Evolutionary conservation across 1,284 basidiomycete genomes (phyloP), one percentile per base, ranked within the genome.

Genomic region (Cryptococcus jaspeensis): DNA sequence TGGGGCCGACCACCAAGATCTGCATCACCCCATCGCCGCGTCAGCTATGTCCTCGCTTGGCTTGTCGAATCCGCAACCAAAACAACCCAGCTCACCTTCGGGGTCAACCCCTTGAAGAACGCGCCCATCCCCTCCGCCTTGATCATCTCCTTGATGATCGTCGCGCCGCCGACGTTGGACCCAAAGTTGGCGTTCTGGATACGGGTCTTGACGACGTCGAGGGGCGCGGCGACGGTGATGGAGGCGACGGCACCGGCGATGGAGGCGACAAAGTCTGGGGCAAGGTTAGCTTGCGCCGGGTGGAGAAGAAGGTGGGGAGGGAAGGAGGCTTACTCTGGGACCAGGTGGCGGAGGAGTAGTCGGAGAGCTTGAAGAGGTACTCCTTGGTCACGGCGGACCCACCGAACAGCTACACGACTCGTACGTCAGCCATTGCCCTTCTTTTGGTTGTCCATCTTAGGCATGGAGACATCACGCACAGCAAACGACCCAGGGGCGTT

Each of bases 131-230:
- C 95, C 79, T 99, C 95, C 61, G 91, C 85, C 77, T 85, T 87
- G 73, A 98, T 75, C 68, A 99, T 83, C 44, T 98, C 95, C 74
- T 84, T 86, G 63, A 98, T 81, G 54, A 98, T 90, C 1, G 86
- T 86, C 51, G 88, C 69, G n/a, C 96, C 95, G 39, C 86, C 84
- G 37, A 82, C 89, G 73, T 93, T 92, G 55, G 82, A 84, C 80
- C 95, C 91, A 74, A 99, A 99, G 83, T 97, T 96, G 63, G 93
- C 92, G 78, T 97, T 97, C 77, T 98, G 95, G 64, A 98, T 96
- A 46, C 93, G 88, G 25, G 92, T 95, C 82, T 99, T 99, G 80
- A 99, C 87, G 42, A 89, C 89, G 71, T 99, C 95, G 20, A 99
- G 85, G 0, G 95, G 95, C 3, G 95, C 94, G 13, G 95, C 93